phyloP scores from a whole-genome alignment of 805 yeast genomes.

The Ogataea glucozyma region DNA sequence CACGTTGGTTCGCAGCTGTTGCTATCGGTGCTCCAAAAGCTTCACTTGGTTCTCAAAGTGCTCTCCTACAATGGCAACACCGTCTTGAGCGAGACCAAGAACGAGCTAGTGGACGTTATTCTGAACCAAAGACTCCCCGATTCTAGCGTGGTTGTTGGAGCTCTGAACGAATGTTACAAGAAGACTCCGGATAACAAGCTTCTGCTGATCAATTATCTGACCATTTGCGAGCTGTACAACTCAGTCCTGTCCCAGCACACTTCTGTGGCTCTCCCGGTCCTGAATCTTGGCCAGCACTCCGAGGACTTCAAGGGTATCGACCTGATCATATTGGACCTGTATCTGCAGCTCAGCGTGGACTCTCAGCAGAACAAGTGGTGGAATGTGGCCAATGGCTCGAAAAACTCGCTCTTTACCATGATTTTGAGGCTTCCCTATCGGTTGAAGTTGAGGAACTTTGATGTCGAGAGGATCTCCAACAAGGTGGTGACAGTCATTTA shows the following conservation, averaged over 20 bases:
- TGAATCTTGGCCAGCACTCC: conserved; percentile 31
- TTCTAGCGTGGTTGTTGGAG: conserved; percentile 42
- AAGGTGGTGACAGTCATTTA: conserved; percentile 54
- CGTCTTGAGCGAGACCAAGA: conserved; percentile 15
- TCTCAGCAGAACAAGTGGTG: conserved; percentile 69
- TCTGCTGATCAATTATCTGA: conserved; percentile 48
- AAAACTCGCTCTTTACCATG: conserved; percentile 66
- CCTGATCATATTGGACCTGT: conserved; percentile 56
- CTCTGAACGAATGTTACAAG: conserved; percentile 43
- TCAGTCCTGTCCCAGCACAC: conserved; percentile 21
- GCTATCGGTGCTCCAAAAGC: conserved; percentile 52
- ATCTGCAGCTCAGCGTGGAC: conserved; percentile 59
- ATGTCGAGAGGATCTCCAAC: conserved; percentile 20
- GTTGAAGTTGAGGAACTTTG: conserved; percentile 19
- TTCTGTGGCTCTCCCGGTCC: conserved; percentile 20
- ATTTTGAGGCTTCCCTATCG: conserved; percentile 51
- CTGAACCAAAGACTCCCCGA: conserved; percentile 49
- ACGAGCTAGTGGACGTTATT: conserved; percentile 27
- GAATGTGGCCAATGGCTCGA: conserved; percentile 47
- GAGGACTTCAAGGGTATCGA: conserved; percentile 50
- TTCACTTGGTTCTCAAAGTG: conserved; percentile 39
- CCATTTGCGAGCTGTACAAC: conserved; percentile 35
- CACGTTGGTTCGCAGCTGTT: conserved; percentile 68
- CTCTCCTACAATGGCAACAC: conserved; percentile 22
- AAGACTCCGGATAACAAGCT: conserved; percentile 43